These are phyloP conservation scores for Monosporascus ibericus DNA, from an alignment of 2,329 filamentous ascomycete genomes.

Conservation along the genomic window DNA sequence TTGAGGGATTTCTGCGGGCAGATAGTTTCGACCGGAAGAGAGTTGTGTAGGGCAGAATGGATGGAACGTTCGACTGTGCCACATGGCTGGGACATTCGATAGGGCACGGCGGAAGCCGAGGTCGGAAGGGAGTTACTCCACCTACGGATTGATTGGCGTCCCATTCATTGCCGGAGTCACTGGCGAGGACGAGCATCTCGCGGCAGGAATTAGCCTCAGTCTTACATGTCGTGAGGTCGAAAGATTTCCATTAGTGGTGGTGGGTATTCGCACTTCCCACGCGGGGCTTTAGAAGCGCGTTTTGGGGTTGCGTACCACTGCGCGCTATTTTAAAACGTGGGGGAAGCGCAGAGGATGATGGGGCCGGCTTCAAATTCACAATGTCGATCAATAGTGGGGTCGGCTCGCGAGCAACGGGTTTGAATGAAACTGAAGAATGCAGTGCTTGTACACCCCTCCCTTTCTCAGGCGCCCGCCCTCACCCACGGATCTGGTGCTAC, in stretches of 20 bases:
- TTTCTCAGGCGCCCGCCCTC: neutral
- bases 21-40: neutral
- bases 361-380: conserved; percentile 1
- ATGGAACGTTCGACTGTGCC: neutral
- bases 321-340: conserved; percentile 31
- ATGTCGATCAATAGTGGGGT: neutral
- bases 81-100: neutral
- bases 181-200: too few species aligned
- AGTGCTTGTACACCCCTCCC: neutral
- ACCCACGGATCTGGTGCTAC: neutral
- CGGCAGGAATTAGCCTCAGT: too few species aligned
- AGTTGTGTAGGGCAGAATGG: neutral
- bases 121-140: neutral
- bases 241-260: neutral
- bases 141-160: neutral
- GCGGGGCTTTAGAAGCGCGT: conserved; percentile 11
- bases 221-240: neutral
- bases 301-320: conserved; percentile 22
- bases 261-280: conserved; percentile 6
- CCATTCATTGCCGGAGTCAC: too few species aligned
- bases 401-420: neutral
- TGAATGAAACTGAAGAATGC: neutral
- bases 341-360: conserved; percentile 27
- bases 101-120: neutral
- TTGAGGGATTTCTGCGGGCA: neutral